phyloP scores from a whole-genome alignment of 139 green algal species.

The Mesostigma viride region DNA sequence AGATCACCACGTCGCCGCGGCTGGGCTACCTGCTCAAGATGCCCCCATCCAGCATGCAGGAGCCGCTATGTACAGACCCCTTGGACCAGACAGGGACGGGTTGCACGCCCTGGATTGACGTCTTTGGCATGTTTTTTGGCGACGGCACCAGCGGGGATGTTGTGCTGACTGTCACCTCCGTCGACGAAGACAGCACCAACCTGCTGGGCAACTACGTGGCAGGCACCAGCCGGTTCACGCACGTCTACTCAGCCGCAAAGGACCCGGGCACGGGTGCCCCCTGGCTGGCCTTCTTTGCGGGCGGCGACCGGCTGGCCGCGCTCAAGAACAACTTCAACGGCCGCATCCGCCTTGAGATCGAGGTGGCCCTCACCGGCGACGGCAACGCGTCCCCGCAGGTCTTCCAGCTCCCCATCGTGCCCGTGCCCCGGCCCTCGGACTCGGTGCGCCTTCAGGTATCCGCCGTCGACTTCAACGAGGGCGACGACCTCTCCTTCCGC shows the following conservation, averaged over 20 bases:
- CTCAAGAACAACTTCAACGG: conserved; percentile 14
- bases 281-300: conserved; percentile 13
- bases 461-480: no score
- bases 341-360: conserved; percentile 15
- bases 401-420: conserved; percentile 12
- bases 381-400: conserved; percentile 17
- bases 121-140: conserved; percentile 34
- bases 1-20: no score
- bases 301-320: conserved; percentile 1
- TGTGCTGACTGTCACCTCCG: conserved; percentile 6
- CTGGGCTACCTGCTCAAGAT: no score
- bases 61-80: no score
- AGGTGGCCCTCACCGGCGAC: conserved; percentile 4
- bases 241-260: no score
- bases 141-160: conserved; percentile 11
- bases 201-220: background rate
- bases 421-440: no score
- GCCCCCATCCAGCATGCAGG: no score
- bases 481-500: no score
- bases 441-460: no score
- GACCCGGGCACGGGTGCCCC: no score
- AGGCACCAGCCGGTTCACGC: conserved; percentile 8
- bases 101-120: no score
- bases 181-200: background rate
- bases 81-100: no score